Conservation (phyloP, 192 early-diverging fungal species). For the Globomyces pollinis-pini region DNA sequence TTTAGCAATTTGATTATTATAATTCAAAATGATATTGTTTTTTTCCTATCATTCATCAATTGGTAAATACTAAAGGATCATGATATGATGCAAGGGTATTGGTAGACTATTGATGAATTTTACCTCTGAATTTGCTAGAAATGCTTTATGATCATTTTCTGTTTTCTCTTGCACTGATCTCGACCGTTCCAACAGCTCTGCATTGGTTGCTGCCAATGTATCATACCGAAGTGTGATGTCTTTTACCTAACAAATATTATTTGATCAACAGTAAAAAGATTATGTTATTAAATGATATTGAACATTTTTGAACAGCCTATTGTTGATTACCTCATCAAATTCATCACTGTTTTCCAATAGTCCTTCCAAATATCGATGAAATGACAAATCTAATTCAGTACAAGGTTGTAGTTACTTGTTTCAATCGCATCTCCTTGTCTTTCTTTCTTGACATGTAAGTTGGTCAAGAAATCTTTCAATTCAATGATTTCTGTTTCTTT, state of each 20-base stretch:
- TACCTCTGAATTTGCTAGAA: constrained; percentile 44
- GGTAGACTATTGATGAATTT: not conserved
- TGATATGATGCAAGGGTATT: too few species aligned
- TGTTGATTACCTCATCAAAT: constrained; percentile 53
- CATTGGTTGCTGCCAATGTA: constrained; percentile 54
- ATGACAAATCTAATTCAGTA: constrained; percentile 34
- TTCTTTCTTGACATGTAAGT: constrained; percentile 24
- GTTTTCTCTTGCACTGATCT: constrained; percentile 51
- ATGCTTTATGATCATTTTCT: constrained; percentile 37
- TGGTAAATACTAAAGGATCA: too few species aligned
- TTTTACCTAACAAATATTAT: too few species aligned
- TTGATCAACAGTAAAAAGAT: too few species aligned
- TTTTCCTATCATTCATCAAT: constrained; percentile 44
- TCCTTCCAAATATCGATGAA: constrained; percentile 47
- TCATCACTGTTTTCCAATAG: constrained; percentile 49
- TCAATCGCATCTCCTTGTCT: constrained; percentile 37
- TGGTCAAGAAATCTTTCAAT: constrained; percentile 26
- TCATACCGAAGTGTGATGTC: constrained; percentile 55
- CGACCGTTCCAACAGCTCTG: constrained; percentile 47
- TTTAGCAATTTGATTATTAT: constrained; percentile 56
- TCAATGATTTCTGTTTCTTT: constrained; percentile 45
- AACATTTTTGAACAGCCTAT: too few species aligned
- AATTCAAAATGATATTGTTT: constrained; percentile 54
- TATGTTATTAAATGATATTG: too few species aligned
- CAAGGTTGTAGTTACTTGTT: constrained; percentile 37